These are phyloP conservation scores for Chlorella sp. DNA, from an alignment of 139 green algal genomes.

Conservation along the genomic window DNA sequence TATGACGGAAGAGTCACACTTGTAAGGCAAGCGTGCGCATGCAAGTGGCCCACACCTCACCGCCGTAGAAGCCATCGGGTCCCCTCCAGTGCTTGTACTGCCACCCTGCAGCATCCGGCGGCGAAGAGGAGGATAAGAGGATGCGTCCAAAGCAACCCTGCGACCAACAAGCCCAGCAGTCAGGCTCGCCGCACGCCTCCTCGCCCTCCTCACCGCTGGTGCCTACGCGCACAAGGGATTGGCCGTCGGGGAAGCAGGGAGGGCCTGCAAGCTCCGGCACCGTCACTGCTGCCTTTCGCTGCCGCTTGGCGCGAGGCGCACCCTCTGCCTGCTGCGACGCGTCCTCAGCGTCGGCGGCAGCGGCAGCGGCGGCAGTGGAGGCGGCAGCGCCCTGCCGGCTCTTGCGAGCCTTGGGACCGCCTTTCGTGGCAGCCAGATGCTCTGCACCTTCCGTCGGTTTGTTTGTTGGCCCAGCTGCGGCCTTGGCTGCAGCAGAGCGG, in stretches of 20 bases:
- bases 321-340: not conserved
- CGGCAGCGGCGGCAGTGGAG: no score
- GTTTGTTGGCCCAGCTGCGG: no score
- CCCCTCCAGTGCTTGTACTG: conserved; percentile 22
- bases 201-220: not conserved
- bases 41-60: no score
- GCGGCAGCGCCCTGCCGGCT: no score
- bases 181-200: not conserved
- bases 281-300: not conserved
- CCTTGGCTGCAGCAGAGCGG: no score
- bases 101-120: no score
- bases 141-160: not conserved
- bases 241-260: not conserved
- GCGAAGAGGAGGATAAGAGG: no score
- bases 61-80: not conserved
- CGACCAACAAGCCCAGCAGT: not conserved
- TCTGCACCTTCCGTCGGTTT: no score
- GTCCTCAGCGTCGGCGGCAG: not conserved
- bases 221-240: not conserved
- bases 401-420: no score
- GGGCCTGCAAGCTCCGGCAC: not conserved
- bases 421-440: no score
- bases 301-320: not conserved
- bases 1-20: no score
- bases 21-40: no score